A percentile compares a stretch with the other conserved stretches of the same genome.
Evolutionary conservation across 23 red algal genomes (phyloP).

Genomic region (Gracilaria domingensis): DNA sequence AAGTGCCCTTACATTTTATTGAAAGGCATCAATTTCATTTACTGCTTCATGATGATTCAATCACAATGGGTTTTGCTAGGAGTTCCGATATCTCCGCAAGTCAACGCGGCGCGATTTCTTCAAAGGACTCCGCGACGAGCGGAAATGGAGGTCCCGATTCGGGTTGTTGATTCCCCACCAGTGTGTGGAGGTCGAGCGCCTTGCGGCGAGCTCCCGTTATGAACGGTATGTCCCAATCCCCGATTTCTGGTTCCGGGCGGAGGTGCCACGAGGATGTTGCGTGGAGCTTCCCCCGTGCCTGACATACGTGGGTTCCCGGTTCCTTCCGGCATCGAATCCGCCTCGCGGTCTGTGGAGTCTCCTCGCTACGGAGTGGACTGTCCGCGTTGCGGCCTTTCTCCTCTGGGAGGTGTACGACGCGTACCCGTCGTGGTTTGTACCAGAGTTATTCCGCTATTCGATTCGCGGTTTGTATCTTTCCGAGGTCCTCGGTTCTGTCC

Average conservation of each 20-base stretch:
- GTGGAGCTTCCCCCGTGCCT: slow-evolving; percentile 24
- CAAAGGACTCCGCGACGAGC: background rate
- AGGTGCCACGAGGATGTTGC: background rate
- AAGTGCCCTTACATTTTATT: too few species aligned
- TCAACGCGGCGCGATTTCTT: background rate
- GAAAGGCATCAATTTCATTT: too few species aligned
- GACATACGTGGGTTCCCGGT: background rate
- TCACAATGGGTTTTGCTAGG: too few species aligned
- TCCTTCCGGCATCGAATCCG: background rate
- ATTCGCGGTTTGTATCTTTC: background rate
- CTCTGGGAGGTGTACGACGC: slow-evolving; percentile 8
- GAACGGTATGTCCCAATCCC: background rate
- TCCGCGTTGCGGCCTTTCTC: background rate
- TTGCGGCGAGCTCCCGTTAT: background rate
- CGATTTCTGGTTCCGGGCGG: background rate
- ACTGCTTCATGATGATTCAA: too few species aligned
- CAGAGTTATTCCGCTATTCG: background rate
- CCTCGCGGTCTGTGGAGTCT: slow-evolving; percentile 9
- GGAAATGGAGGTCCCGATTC: slow-evolving; percentile 1
- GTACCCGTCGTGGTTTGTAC: background rate
- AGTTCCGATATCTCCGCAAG: slow-evolving; percentile 22
- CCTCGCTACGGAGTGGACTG: slow-evolving; percentile 2
- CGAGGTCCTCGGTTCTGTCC: background rate
- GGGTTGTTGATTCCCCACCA: background rate
- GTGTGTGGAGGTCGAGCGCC: background rate